phyloP scores from a whole-genome alignment of 208 protist genomes.

The Acanthamoeba lenticulata region DNA sequence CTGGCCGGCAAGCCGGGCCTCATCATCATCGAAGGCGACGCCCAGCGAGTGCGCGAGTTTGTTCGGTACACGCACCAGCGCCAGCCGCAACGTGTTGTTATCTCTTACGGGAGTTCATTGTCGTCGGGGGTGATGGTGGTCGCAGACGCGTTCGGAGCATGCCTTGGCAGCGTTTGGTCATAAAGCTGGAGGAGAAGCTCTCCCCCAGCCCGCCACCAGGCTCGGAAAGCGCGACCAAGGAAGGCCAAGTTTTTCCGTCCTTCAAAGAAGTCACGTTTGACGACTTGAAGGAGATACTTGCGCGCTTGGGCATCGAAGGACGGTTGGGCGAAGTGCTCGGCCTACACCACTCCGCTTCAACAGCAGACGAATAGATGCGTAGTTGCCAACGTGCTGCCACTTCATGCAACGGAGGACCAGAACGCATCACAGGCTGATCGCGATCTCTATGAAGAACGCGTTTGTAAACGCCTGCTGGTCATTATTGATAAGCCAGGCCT shows the following conservation, averaged over 20 bases:
- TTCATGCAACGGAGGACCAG: too few species aligned
- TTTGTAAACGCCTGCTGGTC: too few species aligned
- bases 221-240: neutral
- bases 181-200: neutral
- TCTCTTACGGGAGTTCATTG: neutral
- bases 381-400: too few species aligned
- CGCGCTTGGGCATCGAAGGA: neutral
- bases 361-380: too few species aligned
- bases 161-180: neutral
- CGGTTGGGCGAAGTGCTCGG: neutral
- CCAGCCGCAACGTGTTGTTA: neutral
- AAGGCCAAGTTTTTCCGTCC: neutral
- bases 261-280: constrained; percentile 18
- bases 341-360: too few species aligned
- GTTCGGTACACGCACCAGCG: neutral
- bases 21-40: neutral
- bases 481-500: too few species aligned
- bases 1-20: constrained; percentile 38
- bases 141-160: neutral
- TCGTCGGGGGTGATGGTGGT: too few species aligned
- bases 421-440: too few species aligned
- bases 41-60: neutral
- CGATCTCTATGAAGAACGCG: too few species aligned
- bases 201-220: neutral
- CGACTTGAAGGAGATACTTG: neutral